Percentiles rank a stretch among this genome's conserved stretches.
These are phyloP conservation scores for Tillandsia fasciculata DNA, from an alignment of 176 grass and related monocot species.

Conservation along the genomic window DNA sequence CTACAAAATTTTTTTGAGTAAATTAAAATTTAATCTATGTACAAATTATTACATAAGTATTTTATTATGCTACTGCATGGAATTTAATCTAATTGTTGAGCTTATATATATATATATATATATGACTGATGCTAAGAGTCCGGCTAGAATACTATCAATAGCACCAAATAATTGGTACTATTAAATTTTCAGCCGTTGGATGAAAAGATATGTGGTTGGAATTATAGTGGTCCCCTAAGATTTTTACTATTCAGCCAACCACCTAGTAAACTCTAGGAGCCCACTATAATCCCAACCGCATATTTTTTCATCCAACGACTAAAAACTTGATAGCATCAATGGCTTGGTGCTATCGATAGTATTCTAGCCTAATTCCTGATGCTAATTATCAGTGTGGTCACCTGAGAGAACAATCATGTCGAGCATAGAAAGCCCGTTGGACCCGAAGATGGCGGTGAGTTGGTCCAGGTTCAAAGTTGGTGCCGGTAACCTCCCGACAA, in stretches of 20 bases:
- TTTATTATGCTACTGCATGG: neutral
- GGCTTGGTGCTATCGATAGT: too few species aligned
- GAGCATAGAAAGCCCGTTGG: slow-evolving; percentile 34
- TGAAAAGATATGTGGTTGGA: too few species aligned
- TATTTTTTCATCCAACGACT: too few species aligned
- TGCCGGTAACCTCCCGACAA: slow-evolving; percentile 32
- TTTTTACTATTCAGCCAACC: too few species aligned
- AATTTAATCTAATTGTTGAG: neutral
- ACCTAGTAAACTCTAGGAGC: too few species aligned
- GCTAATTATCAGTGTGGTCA: neutral
- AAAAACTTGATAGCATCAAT: too few species aligned
- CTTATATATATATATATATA: neutral
- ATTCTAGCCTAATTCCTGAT: too few species aligned
- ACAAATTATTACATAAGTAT: neutral
- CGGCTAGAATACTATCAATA: too few species aligned
- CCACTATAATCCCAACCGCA: too few species aligned
- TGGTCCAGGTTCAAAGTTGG: slow-evolving; percentile 30
- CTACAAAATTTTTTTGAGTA: slow-evolving; percentile 5
- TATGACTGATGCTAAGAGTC: neutral
- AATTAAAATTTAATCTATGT: neutral
- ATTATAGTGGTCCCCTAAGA: too few species aligned
- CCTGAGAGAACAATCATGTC: slow-evolving; percentile 82
- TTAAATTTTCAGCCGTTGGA: too few species aligned
- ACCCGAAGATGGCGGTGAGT: slow-evolving; percentile 38
- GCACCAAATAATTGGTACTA: too few species aligned